Base-by-base conservation (phyloP, 257 asterid species). In the Penstemon newberryi region DNA sequence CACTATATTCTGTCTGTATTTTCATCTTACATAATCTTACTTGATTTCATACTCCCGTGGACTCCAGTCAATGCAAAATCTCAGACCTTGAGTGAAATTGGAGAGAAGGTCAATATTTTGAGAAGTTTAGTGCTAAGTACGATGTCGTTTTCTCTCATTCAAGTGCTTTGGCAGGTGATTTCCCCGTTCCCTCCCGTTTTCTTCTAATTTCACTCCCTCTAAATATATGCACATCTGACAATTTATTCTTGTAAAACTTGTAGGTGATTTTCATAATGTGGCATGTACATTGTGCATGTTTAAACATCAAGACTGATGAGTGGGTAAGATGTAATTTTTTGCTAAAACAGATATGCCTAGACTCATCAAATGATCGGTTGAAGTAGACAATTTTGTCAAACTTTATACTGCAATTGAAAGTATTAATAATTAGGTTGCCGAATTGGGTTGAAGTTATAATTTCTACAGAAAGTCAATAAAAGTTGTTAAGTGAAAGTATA, bases 81-180 rank as follows among this genome's bases (percentile, higher is more conserved):
- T 56, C 66, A 38, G 68, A 75, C 66, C 51, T 53, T 65, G 63
- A 55, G 15, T 50, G 77, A 67, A 46, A 69, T 41, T 77, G 71
- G 65, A 61, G 59, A 15, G 55, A 52, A 73, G 85, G 88, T 80
- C 50, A 38, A 51, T 70, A 39, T 25, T 60, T 67, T 67, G 39
- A 66, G 65, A 56, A 63, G 66, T 70, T 70, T 82, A 74, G 83
- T 77, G 39, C 8, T 73, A 33, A 66, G 90, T 76, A 67, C 85
- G 10, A 38, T 56, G 78, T 56, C 79, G 72, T 84, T 84, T 58
- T 82, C 84, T 69, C 51, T 70, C 41, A 66, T 77, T 68, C 89
- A 82, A 79, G 80, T 79, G 67, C 53, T 73, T 65, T 84, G 89
- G 89, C 85, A 84, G 89, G 89, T 82, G 64, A 57, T 19, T 13